phyloP scores from a whole-genome alignment of 345 rosid genomes.

The Gossypium rotundifolium region DNA sequence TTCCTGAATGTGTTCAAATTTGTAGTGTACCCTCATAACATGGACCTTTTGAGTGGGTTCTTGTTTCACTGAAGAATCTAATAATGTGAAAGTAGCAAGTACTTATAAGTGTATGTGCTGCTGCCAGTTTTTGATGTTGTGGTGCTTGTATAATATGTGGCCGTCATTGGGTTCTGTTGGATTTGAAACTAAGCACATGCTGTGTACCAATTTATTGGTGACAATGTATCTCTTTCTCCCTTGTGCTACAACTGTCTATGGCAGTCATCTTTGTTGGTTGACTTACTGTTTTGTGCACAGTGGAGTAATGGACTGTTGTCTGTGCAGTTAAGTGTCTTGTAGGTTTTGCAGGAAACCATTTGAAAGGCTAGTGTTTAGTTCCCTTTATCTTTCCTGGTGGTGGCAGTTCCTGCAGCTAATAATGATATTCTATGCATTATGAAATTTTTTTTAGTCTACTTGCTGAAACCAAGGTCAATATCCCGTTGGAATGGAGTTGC shows the following conservation, averaged over 20 bases:
- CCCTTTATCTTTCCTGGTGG: not conserved
- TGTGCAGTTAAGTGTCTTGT: not conserved
- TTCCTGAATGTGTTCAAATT: not conserved
- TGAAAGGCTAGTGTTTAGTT: not conserved
- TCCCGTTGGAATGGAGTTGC: not conserved
- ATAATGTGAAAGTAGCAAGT: constrained; percentile 7
- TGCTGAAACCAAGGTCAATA: not conserved
- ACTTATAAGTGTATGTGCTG: not conserved
- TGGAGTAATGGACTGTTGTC: not conserved
- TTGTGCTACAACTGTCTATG: not conserved
- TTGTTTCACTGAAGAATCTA: not conserved
- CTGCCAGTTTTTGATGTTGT: not conserved
- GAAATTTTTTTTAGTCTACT: not conserved
- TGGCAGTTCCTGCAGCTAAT: not conserved
- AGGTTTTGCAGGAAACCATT: not conserved
- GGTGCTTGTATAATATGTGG: not conserved
- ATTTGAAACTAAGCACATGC: not conserved
- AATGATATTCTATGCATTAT: not conserved
- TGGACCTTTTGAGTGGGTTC: not conserved
- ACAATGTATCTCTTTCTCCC: not conserved
- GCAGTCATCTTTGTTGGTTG: not conserved
- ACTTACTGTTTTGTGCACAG: not conserved
- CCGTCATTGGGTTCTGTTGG: not conserved
- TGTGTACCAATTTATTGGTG: not conserved
- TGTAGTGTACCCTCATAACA: not conserved